Base-by-base conservation (phyloP, 768 basidiomycete species). In the Xanthoconium purpureum region DNA sequence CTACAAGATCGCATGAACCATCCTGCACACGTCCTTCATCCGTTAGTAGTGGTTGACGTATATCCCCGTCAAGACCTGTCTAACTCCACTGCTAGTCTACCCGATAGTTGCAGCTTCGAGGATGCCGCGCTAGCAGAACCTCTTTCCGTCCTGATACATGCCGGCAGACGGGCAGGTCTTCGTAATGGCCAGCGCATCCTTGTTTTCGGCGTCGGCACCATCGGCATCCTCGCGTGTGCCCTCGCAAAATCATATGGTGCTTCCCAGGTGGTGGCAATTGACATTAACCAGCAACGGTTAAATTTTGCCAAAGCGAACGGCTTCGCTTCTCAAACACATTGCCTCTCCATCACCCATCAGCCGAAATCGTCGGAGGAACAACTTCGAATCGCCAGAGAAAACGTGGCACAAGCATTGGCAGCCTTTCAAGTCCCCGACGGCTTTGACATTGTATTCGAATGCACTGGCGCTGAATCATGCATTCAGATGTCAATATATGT, bases 371-470 rank as follows among this genome's bases (percentile, higher is more conserved):
- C 73, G 53, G 83, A 84, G 40, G 86, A 84, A 58, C 79, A 77
- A 66, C 81, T 83, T 50, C 77, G 78, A 48, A 76, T 75, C 7
- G 84, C 85, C n/a, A 84, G 83, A 70, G 83, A 85, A 56, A 80
- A 73, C 60, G 77, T 82, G 9, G 71, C 75, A 40, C 66, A 71
- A 9, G 80, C 82, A 7, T 76, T 92, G 55, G 66, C 74, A 47
- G 71, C 77, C 51, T 89, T 91, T 66, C 75, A 72, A 57, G 74
- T 79, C 57, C 77, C 77, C 24, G 86, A 91, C 29, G 96, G 96
- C 32, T 96, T 93, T 73, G 94, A 97, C 71, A 78, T 91, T 66
- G 88, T 98, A 47, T 91, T 95, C 66, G 95, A 98, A 72, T 98
- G 95, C 74, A 94, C 94, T 13, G 95, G 95, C 59, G 93, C 92